Conservation (phyloP, 306 rosid species). For the Astragalus membranaceus region DNA sequence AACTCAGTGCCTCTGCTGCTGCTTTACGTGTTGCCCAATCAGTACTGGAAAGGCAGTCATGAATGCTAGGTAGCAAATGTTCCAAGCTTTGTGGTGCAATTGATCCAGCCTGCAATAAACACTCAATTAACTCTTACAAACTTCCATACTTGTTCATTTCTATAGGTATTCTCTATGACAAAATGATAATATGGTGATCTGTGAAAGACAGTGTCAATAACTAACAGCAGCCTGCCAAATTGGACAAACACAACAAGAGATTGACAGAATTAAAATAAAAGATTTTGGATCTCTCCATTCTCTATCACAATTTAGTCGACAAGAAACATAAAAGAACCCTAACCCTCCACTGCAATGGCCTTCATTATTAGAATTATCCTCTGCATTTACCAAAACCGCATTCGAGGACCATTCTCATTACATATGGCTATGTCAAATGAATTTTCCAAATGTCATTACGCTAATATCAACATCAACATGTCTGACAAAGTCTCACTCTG, state of each 20-base stretch:
- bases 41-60: slow-evolving; percentile 67
- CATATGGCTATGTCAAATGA: neutral
- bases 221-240: neutral
- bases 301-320: neutral
- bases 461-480: neutral
- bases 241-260: neutral
- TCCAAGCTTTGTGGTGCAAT: slow-evolving; percentile 84
- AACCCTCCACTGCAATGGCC: neutral
- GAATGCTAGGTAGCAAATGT: slow-evolving; percentile 60
- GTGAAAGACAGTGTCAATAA: neutral
- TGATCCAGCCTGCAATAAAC: slow-evolving; percentile 70
- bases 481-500: neutral
- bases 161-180: neutral
- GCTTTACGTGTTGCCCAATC: slow-evolving; percentile 99
- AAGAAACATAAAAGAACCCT: neutral
- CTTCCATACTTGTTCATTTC: neutral
- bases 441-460: neutral
- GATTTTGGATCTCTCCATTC: neutral
- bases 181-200: neutral
- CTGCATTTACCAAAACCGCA: neutral
- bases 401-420: neutral
- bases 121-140: slow-evolving; percentile 20
- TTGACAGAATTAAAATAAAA: neutral
- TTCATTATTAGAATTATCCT: neutral
- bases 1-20: slow-evolving; percentile 76